A percentile compares a stretch with the other conserved stretches of the same genome.
These are phyloP conservation scores for Hibiscus mutabilis DNA, from an alignment of 345 rosid species.

Conservation along the genomic window DNA sequence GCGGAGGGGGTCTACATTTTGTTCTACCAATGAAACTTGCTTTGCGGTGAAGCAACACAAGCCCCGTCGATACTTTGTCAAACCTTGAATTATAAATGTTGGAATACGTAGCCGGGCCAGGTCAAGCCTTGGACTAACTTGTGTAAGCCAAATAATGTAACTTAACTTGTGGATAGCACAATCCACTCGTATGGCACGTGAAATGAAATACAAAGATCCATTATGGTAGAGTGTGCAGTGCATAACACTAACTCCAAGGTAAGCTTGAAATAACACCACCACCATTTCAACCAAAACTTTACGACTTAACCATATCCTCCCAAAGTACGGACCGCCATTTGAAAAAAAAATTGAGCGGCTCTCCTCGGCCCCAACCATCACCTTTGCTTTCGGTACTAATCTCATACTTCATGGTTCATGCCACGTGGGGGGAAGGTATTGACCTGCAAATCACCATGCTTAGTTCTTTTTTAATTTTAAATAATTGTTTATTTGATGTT, in stretches of 20 bases:
- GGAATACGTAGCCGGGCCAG: neutral
- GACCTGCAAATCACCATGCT: neutral
- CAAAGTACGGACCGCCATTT: conserved; percentile 10
- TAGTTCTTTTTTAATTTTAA: neutral
- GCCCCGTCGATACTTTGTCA: conserved; percentile 44
- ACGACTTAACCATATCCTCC: conserved; percentile 10
- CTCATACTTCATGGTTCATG: neutral
- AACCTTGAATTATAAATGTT: conserved; percentile 22
- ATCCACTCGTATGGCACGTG: neutral
- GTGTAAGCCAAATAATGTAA: no score
- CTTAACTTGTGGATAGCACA: neutral
- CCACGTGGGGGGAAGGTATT: neutral
- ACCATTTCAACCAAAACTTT: neutral
- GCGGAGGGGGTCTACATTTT: conserved; percentile 29
- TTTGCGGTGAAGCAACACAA: conserved; percentile 59
- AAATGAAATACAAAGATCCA: conserved; percentile 19
- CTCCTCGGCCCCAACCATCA: conserved; percentile 1
- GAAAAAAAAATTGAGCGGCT: conserved; percentile 14
- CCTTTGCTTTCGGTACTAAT: neutral
- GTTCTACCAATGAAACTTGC: conserved; percentile 39
- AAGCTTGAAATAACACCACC: conserved; percentile 10
- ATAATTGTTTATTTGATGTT: neutral
- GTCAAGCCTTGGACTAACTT: neutral
- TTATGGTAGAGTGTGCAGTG: conserved; percentile 16
- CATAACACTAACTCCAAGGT: conserved; percentile 6